Conservation (phyloP, 768 basidiomycete genomes). For the Suillus subalutaceus region DNA sequence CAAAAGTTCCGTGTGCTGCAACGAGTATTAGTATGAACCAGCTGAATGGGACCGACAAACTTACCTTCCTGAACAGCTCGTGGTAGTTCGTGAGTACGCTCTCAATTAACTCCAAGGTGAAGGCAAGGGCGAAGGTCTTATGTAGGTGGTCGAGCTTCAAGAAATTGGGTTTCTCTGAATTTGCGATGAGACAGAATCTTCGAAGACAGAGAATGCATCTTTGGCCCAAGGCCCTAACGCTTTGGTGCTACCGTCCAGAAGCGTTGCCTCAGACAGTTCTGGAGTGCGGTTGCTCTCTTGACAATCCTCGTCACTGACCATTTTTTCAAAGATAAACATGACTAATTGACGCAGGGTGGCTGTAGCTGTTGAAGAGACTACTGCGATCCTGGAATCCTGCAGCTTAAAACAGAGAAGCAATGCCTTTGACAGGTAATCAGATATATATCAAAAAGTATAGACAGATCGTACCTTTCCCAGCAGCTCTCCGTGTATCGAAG, state of each 20-base stretch:
- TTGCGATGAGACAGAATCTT: constrained; percentile 91
- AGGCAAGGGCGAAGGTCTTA: too few species aligned
- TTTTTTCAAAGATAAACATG: constrained; percentile 97
- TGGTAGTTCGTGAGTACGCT: constrained; percentile 94
- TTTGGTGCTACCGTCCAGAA: constrained; percentile 71
- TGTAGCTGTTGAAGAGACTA: constrained; percentile 95
- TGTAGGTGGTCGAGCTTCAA: constrained; percentile 80
- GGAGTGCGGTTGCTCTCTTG: constrained; percentile 30
- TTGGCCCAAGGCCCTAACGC: constrained; percentile 71
- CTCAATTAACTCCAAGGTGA: constrained; percentile 94
- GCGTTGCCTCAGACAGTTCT: constrained; percentile 40
- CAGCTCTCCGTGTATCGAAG: constrained; percentile 74
- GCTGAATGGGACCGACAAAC: constrained; percentile 15
- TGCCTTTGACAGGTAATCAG: constrained; percentile 49
- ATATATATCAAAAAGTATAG: not conserved
- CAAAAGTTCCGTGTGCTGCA: constrained; percentile 78
- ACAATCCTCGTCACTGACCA: constrained; percentile 79
- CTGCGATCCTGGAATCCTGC: constrained; percentile 93
- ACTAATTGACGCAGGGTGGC: constrained; percentile 94
- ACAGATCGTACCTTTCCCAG: constrained; percentile 72
- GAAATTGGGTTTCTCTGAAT: constrained; percentile 79
- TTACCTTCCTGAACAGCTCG: constrained; percentile 78
- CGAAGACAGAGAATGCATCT: constrained; percentile 87
- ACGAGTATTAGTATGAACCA: constrained; percentile 9
- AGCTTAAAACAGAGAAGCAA: constrained; percentile 90